Evolutionary conservation across 2,329 filamentous ascomycete genomes (phyloP).

Genomic region (Metarhizium guizhouense): DNA sequence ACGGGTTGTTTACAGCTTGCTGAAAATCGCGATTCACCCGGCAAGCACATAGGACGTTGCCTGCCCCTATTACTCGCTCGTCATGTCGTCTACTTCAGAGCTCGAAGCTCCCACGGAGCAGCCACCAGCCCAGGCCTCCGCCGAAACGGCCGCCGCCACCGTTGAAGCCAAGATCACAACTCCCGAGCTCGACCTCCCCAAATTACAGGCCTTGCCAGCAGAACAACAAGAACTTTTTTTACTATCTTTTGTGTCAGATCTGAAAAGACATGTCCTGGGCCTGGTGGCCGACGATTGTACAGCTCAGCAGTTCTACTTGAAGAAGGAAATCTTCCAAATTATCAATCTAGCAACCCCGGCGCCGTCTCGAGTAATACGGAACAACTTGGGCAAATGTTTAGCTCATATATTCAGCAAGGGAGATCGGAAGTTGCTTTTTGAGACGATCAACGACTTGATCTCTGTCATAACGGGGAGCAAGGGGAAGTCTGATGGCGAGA

Average conservation of each 20-base stretch:
- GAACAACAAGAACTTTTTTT: slow-evolving; percentile 96
- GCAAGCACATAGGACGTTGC: slow-evolving; percentile 8
- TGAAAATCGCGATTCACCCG: neutral
- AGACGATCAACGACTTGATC: slow-evolving; percentile 85
- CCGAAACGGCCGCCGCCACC: slow-evolving; percentile 12
- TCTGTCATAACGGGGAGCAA: slow-evolving; percentile 66
- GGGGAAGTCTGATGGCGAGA: slow-evolving; percentile 63
- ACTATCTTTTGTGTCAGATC: slow-evolving; percentile 74
- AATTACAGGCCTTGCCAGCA: slow-evolving; percentile 78
- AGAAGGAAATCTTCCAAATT: slow-evolving; percentile 90
- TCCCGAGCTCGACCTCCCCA: slow-evolving; percentile 79
- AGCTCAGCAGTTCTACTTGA: slow-evolving; percentile 82
- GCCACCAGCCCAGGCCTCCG: slow-evolving; percentile 8
- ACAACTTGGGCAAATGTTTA: slow-evolving; percentile 79
- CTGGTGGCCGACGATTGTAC: slow-evolving; percentile 74
- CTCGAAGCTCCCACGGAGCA: slow-evolving; percentile 21
- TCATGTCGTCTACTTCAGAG: slow-evolving; percentile 29
- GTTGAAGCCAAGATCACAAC: slow-evolving; percentile 38
- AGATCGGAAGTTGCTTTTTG: slow-evolving; percentile 85
- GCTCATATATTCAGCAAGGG: slow-evolving; percentile 75
- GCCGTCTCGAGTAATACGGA: slow-evolving; percentile 80
- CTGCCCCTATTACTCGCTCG: slow-evolving; percentile 11
- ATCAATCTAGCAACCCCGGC: slow-evolving; percentile 76
- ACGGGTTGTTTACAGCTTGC: neutral
- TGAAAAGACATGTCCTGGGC: slow-evolving; percentile 69